Evolutionary conservation across 2,329 filamentous ascomycete species (phyloP), one percentile per base, ranked within the genome.

Genomic region (Fusarium papillatum): DNA sequence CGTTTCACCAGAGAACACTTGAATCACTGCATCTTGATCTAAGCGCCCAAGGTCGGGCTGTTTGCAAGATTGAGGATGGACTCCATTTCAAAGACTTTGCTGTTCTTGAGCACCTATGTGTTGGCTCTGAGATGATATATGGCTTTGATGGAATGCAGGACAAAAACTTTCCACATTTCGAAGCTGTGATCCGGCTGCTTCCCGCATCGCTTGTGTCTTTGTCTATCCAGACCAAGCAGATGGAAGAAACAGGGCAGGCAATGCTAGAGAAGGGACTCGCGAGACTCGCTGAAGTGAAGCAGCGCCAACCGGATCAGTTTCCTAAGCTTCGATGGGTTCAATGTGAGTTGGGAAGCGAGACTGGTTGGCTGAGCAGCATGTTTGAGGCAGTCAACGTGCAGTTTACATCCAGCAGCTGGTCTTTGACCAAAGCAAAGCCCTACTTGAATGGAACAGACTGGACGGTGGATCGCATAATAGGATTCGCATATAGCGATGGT

Each of bases 161-260:
- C 1, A 13, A 62, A 19, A 50, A 9, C 10, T 2, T n/a, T 50
- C 19, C 34, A 26, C 22, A 50, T 10, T 66, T 62, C 19, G 63
- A 72, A 6, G 19, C 41, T 1, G 29, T 72, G 39, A n/a, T 63
- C 34, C 26, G 43, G 19, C 29, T 63, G 9, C 34, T 72, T n/a
- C 67, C 67, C 24, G 11, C 41, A 16, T 72, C 63, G 16, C 50
- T 72, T 34, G 38, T 60, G 11, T 66, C 67, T 29, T 38, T 72
- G 17, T 34, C 46, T 17, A 41, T 55, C 46, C 46, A 55, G 63
- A 55, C 53, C 17, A 31, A 55, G 17, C 13, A 31, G 46, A 57
- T 39, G 13, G 39, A 48, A 17, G 46, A 29, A 29, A 29, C n/a
- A 29, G 59, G 36, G 9, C 8, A 22, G 16, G 29, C 5, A 48